Base-by-base conservation (phyloP, 176 grass and related monocot genomes). In the Poa pratensis region DNA sequence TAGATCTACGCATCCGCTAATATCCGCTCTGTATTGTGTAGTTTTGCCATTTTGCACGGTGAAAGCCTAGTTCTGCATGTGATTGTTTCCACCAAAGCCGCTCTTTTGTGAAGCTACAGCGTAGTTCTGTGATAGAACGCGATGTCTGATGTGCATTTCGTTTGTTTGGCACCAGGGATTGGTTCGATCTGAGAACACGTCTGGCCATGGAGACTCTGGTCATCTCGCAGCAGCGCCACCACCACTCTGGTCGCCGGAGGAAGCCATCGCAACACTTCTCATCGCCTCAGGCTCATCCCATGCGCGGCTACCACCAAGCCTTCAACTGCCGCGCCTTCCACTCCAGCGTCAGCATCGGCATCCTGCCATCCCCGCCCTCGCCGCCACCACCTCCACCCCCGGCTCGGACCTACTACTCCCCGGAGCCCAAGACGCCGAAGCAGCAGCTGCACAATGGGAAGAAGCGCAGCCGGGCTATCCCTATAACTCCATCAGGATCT, bases 291-390 rank as follows among this genome's bases (percentile, higher is more conserved):
- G 34, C 34, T 0, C 80, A 87, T 0, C 77, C 92, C 54, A 72
- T 46, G 0, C 84, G 75, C 18, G 78, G 16, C 13, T 14, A 50
- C 48, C 48, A 91, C 82, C 88, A 73, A 13, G 89, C 68, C 3
- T 85, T 90, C 69, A 94, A 93, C 79, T 94, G 95, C 82, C 83
- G 95, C 1, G 51, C 90, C 15, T 97, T 94, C 59, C 90, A 94
- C 60, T 91, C 92, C 0, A 77, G 87, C 18, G 78, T 81, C 9
- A 83, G 76, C 62, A 42, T 80, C 0, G 78, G 89, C 28, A 72
- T 90, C 61, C 71, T 89, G 55, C 82, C 86, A 1, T 86, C 88
- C 35, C 87, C 80, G 18, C 55, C 84, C 9, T 26, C 43, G 0
- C 48, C 84, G 1, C 28, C 84, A 3, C 28, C 39, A 18, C 48